These are phyloP conservation scores for Schizochytrium sp. DNA, from an alignment of 108 stramenopile species.

Conservation along the genomic window DNA sequence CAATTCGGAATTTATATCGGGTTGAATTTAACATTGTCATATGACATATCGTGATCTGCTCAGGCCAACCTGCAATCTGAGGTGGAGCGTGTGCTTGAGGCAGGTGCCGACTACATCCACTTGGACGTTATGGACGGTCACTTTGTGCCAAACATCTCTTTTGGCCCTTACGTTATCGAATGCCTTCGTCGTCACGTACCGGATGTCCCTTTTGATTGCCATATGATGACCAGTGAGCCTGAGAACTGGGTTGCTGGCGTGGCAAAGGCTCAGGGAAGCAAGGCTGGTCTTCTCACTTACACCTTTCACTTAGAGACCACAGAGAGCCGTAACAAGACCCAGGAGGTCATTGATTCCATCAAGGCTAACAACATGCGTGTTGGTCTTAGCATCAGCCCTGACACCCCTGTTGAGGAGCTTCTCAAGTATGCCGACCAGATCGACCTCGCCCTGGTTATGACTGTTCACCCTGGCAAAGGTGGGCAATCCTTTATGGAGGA, in stretches of 20 bases:
- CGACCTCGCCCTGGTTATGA: conserved; percentile 89
- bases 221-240: conserved; percentile 90
- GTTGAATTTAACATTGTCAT: background rate
- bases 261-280: conserved; percentile 76
- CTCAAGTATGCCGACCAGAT: conserved; percentile 77
- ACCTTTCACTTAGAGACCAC: conserved; percentile 87
- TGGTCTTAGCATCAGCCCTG: conserved; percentile 86
- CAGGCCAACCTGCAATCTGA: conserved; percentile 80
- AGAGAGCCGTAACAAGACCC: conserved; percentile 73
- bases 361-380: conserved; percentile 83
- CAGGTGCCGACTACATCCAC: conserved; percentile 82
- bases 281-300: conserved; percentile 76
- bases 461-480: conserved; percentile 90
- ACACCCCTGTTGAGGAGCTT: conserved; percentile 83
- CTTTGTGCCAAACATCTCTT: conserved; percentile 84
- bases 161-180: conserved; percentile 82
- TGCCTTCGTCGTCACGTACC: conserved; percentile 77
- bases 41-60: background rate
- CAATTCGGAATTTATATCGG: background rate
- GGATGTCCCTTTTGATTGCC: conserved; percentile 83
- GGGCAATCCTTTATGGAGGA: conserved; percentile 88
- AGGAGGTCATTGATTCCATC: conserved; percentile 80
- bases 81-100: conserved; percentile 78
- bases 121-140: conserved; percentile 87
- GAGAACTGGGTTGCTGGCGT: conserved; percentile 87